Conservation (phyloP, 1,284 basidiomycete species). For the Cryptococcus neoformans region DNA sequence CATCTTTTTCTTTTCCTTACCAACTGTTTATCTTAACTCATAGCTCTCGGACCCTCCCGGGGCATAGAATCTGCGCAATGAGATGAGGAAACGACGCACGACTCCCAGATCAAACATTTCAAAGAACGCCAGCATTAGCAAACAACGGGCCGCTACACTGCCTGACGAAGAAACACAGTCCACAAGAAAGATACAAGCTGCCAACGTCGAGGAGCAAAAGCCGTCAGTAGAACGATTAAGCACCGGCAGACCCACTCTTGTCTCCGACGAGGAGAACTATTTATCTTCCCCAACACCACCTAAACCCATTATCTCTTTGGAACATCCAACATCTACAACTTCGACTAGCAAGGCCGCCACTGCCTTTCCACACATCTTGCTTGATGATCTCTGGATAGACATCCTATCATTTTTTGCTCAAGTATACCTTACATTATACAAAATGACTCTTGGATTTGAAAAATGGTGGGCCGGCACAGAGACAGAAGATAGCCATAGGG, state of each 20-base stretch:
- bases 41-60: not conserved
- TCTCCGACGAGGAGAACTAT: too few relatives aligned
- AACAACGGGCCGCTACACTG: not conserved
- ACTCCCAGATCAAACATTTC: not conserved
- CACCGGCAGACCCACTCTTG: too few relatives aligned
- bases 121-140: not conserved
- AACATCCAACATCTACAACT: too few relatives aligned
- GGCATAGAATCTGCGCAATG: not conserved
- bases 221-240: too few relatives aligned
- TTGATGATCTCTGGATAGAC: not conserved
- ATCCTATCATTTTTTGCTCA: slow-evolving; percentile 1
- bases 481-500: not conserved
- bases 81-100: slow-evolving; percentile 1
- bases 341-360: not conserved
- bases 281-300: too few relatives aligned
- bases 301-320: too few relatives aligned
- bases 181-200: not conserved
- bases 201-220: too few relatives aligned
- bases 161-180: not conserved
- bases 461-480: slow-evolving; percentile 1
- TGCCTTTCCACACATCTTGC: too few relatives aligned
- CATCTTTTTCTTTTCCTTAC: slow-evolving; percentile 1
- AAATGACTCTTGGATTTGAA: slow-evolving; percentile 3
- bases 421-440: not conserved
- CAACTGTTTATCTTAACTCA: not conserved